A percentile compares a stretch with the other conserved stretches of the same genome.
Conservation (phyloP, 805 yeast species). For the Hanseniaspora occidentalis region DNA sequence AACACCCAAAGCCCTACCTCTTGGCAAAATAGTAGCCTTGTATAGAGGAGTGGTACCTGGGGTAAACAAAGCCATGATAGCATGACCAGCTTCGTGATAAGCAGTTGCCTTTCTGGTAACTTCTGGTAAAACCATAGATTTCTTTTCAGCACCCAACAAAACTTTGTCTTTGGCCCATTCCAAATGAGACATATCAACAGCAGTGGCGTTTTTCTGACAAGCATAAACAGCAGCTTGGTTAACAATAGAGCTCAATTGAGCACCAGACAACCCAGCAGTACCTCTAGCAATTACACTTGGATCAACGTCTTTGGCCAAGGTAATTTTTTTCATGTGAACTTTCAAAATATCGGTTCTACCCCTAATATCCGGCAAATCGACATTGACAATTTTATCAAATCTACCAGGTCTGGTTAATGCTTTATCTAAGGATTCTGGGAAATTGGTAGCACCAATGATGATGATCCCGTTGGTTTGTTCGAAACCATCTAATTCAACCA, state of each 20-base stretch:
- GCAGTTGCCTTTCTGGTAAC: constrained; percentile 91
- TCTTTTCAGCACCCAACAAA: constrained; percentile 94
- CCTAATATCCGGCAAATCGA: constrained; percentile 93
- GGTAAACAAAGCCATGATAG: constrained; percentile 92
- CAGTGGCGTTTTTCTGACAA: constrained; percentile 78
- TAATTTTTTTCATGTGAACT: constrained; percentile 87
- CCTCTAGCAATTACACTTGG: constrained; percentile 88
- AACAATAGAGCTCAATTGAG: constrained; percentile 87
- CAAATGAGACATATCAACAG: constrained; percentile 82
- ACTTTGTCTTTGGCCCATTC: constrained; percentile 99
- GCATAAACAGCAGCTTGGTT: constrained; percentile 98
- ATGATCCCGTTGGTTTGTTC: constrained; percentile 88
- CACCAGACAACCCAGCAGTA: constrained; percentile 97
- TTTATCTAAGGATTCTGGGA: constrained; percentile 92
- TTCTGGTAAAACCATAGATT: constrained; percentile 95
- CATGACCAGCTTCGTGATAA: constrained; percentile 98
- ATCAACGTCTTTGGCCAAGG: constrained; percentile 74
- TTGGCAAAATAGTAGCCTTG: constrained; percentile 92
- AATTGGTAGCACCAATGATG: constrained; percentile 95
- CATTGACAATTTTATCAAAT: constrained; percentile 90
- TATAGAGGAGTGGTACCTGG: constrained; percentile 90
- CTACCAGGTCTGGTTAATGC: constrained; percentile 98
- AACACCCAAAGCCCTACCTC: constrained; percentile 93
- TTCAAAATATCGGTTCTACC: constrained; percentile 88
- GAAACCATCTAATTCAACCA: constrained; percentile 93